Conservation (phyloP, 2,329 filamentous ascomycete genomes). For the Alternaria dauci region DNA sequence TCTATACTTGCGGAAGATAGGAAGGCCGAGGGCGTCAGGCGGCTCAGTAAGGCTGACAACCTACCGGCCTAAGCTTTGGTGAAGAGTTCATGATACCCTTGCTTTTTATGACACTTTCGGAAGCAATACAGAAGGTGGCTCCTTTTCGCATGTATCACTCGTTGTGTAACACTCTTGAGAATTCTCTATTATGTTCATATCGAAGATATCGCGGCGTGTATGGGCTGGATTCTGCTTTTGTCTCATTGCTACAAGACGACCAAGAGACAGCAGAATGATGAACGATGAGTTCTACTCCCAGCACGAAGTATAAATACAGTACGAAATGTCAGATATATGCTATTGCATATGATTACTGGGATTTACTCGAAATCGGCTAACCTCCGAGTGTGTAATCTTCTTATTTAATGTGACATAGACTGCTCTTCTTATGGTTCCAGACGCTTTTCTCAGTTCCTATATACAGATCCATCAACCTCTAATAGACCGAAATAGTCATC, state of each 20-base stretch:
- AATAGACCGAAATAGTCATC: neutral
- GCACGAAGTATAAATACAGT: neutral
- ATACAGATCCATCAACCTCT: neutral
- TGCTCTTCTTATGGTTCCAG: neutral
- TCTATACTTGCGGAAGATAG: slow-evolving; percentile 36
- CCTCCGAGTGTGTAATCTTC: too few relatives aligned
- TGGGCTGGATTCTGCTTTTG: neutral
- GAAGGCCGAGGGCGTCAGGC: slow-evolving; percentile 27
- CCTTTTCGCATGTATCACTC: neutral
- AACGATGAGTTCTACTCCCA: neutral
- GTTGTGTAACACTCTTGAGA: neutral
- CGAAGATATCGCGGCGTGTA: neutral
- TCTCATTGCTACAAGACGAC: neutral
- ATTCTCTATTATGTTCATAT: neutral
- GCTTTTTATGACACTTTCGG: neutral
- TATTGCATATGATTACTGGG: neutral
- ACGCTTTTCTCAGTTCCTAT: neutral
- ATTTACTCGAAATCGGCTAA: neutral
- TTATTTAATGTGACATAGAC: too few relatives aligned
- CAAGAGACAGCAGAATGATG: neutral
- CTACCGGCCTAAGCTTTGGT: slow-evolving; percentile 5
- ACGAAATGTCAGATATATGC: neutral
- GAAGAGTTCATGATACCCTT: neutral
- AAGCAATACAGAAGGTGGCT: neutral
- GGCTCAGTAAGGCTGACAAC: slow-evolving; percentile 33